phyloP scores from a whole-genome alignment of 2,329 filamentous ascomycete genomes.

The Alternaria ventricosa region DNA sequence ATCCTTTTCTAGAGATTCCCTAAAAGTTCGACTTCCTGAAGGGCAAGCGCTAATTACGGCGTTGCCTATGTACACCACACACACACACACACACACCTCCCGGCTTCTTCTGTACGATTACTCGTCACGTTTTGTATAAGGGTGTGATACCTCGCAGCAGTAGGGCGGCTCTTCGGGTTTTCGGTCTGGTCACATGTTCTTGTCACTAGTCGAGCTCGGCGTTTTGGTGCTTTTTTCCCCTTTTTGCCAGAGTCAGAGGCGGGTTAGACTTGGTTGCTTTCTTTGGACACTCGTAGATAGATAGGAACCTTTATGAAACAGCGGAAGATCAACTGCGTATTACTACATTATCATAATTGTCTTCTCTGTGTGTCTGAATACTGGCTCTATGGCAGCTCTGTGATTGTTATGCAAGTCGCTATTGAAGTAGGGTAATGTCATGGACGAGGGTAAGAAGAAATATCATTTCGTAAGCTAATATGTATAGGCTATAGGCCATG shows the following conservation, averaged over 20 bases:
- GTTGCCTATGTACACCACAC: not conserved
- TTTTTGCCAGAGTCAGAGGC: not conserved
- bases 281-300: not conserved
- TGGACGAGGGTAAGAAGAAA: not conserved
- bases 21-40: slow-evolving; percentile 7
- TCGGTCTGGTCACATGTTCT: slow-evolving; percentile 2
- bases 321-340: not conserved
- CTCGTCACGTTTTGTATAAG: slow-evolving; percentile 14
- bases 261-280: not conserved
- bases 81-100: not conserved
- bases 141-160: slow-evolving; percentile 5
- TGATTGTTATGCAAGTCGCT: not conserved
- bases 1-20: not conserved
- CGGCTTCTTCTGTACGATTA: slow-evolving; percentile 12
- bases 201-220: slow-evolving; percentile 15
- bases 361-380: not conserved
- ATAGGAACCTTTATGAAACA: not conserved
- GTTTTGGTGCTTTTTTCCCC: not conserved
- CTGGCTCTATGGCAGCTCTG: not conserved
- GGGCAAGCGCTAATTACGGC: not conserved
- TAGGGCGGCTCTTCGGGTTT: not conserved
- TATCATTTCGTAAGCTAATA: not conserved
- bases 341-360: not conserved
- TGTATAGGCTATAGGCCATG: not conserved
- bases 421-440: not conserved